Base-by-base conservation (phyloP, 2,329 filamentous ascomycete genomes). In the Botrytis hyacinthi region DNA sequence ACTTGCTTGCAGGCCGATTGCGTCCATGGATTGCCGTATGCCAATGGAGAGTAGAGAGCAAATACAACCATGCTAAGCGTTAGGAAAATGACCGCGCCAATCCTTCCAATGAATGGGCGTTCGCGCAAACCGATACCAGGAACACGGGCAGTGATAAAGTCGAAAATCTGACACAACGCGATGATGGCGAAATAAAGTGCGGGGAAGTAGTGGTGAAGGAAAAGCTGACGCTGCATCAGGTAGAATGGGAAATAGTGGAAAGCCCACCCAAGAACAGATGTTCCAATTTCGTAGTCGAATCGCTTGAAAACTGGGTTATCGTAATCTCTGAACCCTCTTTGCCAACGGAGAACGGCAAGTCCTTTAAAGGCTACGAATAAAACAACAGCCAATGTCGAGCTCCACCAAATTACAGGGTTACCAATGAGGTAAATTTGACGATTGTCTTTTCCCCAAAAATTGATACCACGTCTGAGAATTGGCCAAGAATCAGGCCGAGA, bases 201-300 rank as follows among this genome's bases (percentile, higher is more conserved):
- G 0, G 96, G 96, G 84, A 99, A 96, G 83, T 99, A 99, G 85
- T 99, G 96, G 83, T 99, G 96, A 75, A 99, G 87, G 88, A 99
- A 99, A 51, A 99, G 90, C 84, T 99, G 96, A 79, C 96, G 94
- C 81, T 96, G 91, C 96, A 99, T 98, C 73, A 99, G 88, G 85
- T 91, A 99, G 86, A 99, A 99, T 18, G 96, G 96, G 87, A 99
- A 98, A 86, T 98, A 99, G 84, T 99, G 96, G 83, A 99, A 92
- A 66, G 93, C 94, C 96, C 96, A 99, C 78, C 93, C 96, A 14
- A 99, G 88, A 46, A 98, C 92, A 29, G 90, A 94, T 71, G 91
- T 93, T 75, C 96, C 96, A 74, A 98, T 90, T 83, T 99, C 96
- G 81, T 98, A 98, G 83, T 98, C 96, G 82, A 98, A 99, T 73